Percentiles rank a stretch among this genome's conserved stretches.
Conservation (phyloP, 1,284 basidiomycete genomes). For the Tilletiopsis washingtonensis region DNA sequence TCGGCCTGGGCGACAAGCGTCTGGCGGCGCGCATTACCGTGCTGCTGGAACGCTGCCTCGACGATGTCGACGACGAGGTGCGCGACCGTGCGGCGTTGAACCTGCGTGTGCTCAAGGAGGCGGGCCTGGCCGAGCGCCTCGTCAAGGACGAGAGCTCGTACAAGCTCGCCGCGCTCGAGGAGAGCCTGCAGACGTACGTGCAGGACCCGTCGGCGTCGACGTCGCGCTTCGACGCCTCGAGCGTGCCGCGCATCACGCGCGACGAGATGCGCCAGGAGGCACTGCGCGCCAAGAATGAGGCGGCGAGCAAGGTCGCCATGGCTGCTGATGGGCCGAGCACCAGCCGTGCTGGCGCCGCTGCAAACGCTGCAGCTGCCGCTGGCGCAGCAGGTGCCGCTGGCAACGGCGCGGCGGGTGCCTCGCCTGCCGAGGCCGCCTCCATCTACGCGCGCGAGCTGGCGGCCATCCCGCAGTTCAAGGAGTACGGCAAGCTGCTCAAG, state of each 20-base stretch:
- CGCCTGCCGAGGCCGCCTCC: constrained; percentile 51
- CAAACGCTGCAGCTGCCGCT: constrained; percentile 19
- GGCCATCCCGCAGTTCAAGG: constrained; percentile 74
- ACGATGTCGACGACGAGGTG: constrained; percentile 98
- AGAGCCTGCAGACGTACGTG: constrained; percentile 33
- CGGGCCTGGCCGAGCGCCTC: constrained; percentile 71
- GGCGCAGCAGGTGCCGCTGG: constrained; percentile 7
- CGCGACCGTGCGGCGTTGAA: constrained; percentile 95
- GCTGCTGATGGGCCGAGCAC: constrained; percentile 32
- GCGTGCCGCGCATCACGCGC: constrained; percentile 31
- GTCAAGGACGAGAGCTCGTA: constrained; percentile 70
- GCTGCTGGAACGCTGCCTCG: constrained; percentile 64
- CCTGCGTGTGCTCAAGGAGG: constrained; percentile 64
- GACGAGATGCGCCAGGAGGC: constrained; percentile 37
- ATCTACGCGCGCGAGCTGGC: constrained; percentile 76
- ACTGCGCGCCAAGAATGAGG: constrained; percentile 37
- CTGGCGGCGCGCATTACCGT: constrained; percentile 81
- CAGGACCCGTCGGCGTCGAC: constrained; percentile 23
- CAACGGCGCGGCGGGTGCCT: constrained; percentile 47
- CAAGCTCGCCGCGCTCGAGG: constrained; percentile 40
- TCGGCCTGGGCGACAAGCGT: constrained; percentile 70
- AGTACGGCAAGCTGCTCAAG: constrained; percentile 79
- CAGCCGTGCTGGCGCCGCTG: constrained; percentile 8
- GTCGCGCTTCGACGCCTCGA: constrained; percentile 33
- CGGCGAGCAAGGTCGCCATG: constrained; percentile 40